These are phyloP conservation scores for Myriosclerotinia scirpicola DNA, from an alignment of 2,329 filamentous ascomycete genomes.

Conservation along the genomic window DNA sequence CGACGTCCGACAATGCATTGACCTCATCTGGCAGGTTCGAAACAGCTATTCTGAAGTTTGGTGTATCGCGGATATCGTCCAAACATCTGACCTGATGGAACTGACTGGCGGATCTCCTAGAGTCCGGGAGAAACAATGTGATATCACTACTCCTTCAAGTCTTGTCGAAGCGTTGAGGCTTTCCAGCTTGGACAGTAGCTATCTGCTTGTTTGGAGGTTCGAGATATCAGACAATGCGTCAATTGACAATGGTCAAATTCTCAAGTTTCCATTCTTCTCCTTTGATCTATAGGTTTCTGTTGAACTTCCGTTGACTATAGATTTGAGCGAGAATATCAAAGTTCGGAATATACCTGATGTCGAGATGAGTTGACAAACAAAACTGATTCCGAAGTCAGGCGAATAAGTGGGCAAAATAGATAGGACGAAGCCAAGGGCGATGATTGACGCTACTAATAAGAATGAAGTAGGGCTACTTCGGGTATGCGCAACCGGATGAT, in stretches of 20 bases:
- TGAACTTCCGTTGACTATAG: not conserved
- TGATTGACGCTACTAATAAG: conserved; percentile 30
- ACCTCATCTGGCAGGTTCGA: conserved; percentile 40
- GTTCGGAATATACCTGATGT: conserved; percentile 27
- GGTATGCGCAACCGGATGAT: conserved; percentile 36
- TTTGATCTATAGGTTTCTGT: conserved; percentile 2
- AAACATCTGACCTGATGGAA: conserved; percentile 37
- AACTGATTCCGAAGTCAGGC: conserved; percentile 23
- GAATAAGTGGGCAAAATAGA: conserved; percentile 27
- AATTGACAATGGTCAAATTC: conserved; percentile 11
- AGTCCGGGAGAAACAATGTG: conserved; percentile 34
- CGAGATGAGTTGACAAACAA: conserved; percentile 24
- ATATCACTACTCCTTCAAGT: conserved; percentile 27
- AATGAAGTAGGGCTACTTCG: conserved; percentile 36
- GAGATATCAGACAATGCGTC: conserved; percentile 32
- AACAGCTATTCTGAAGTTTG: conserved; percentile 39
- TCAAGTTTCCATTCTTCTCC: not conserved
- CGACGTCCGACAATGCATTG: conserved; percentile 40
- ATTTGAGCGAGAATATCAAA: conserved; percentile 18
- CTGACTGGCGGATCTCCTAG: conserved; percentile 31
- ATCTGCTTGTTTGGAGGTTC: conserved; percentile 30
- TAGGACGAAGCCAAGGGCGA: conserved; percentile 28
- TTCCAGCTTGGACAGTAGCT: conserved; percentile 33
- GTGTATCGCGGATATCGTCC: conserved; percentile 36
- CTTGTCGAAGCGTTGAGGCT: conserved; percentile 34